A percentile compares a stretch with the other conserved stretches of the same genome.
Evolutionary conservation across 257 asterid genomes (phyloP).

Genomic region (Primulina tabacum): DNA sequence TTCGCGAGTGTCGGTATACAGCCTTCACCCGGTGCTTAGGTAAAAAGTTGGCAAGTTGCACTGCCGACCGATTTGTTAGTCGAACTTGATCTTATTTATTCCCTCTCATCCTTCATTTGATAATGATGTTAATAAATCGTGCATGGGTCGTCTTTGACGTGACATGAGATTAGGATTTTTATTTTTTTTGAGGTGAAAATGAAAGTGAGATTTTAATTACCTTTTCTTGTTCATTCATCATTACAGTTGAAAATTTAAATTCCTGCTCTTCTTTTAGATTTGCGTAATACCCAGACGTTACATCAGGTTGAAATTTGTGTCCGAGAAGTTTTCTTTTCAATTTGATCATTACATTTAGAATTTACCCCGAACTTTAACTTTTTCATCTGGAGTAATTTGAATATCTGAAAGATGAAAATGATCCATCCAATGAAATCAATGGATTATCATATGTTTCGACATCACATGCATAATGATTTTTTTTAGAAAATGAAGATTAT

Average conservation of each 20-base stretch:
- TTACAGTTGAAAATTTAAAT: neutral
- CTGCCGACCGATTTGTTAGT: slow-evolving; percentile 20
- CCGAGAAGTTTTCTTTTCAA: neutral
- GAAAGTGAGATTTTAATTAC: neutral
- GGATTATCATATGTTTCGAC: neutral
- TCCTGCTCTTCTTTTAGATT: neutral
- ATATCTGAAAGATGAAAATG: neutral
- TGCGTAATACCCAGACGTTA: neutral
- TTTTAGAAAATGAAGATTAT: neutral
- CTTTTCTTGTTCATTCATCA: neutral
- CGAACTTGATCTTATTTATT: slow-evolving; percentile 14
- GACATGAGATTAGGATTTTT: neutral
- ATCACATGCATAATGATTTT: neutral
- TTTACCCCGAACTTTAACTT: neutral
- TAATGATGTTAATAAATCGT: neutral
- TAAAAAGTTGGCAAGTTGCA: slow-evolving; percentile 27
- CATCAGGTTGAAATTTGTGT: neutral
- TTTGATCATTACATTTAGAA: too few relatives aligned
- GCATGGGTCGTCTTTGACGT: neutral
- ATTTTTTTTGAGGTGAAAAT: too few relatives aligned
- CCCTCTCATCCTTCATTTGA: neutral
- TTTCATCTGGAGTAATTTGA: neutral
- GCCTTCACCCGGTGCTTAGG: slow-evolving; percentile 24
- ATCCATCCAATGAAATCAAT: neutral
- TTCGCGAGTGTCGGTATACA: slow-evolving; percentile 33